Conservation (phyloP, 2,329 filamentous ascomycete genomes). For the Aspergillus candidus region DNA sequence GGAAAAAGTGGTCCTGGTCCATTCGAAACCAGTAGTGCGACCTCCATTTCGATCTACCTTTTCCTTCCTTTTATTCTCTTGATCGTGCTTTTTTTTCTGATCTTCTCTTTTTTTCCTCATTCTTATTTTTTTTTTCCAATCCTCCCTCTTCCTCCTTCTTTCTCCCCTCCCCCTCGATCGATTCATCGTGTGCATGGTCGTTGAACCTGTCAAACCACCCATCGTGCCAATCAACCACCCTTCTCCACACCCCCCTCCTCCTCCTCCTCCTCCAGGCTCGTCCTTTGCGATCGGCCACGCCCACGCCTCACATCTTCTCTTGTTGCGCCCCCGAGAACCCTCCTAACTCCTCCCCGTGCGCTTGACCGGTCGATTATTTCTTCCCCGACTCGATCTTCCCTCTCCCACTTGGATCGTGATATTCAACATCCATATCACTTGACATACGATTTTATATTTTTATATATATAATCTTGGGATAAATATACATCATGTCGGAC, state of each 20-base stretch:
- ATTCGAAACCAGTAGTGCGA: slow-evolving; percentile 7
- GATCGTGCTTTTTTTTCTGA: slow-evolving; percentile 11
- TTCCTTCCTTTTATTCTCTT: slow-evolving; percentile 3
- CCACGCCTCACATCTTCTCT: too few species aligned
- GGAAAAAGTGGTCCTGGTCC: slow-evolving; percentile 6
- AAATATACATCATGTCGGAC: slow-evolving; percentile 48
- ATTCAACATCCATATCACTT: too few species aligned
- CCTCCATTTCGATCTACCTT: slow-evolving; percentile 7
- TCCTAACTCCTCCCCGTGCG: too few species aligned
- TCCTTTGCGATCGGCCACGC: too few species aligned
- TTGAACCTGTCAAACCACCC: slow-evolving; percentile 1
- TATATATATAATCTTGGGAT: not conserved
- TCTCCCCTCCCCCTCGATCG: not conserved
- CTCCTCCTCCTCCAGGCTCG: too few species aligned
- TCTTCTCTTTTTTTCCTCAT: slow-evolving; percentile 1
- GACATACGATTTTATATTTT: too few species aligned
- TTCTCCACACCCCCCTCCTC: too few species aligned
- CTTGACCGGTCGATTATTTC: too few species aligned
- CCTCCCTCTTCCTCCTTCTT: not conserved
- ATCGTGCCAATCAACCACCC: not conserved
- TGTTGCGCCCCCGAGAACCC: too few species aligned
- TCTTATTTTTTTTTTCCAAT: not conserved
- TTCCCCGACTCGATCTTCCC: too few species aligned
- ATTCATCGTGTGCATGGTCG: slow-evolving; percentile 2
- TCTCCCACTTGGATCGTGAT: too few species aligned